Evolutionary conservation across 345 rosid genomes (phyloP).

Genomic region (Dovyalis caffra): DNA sequence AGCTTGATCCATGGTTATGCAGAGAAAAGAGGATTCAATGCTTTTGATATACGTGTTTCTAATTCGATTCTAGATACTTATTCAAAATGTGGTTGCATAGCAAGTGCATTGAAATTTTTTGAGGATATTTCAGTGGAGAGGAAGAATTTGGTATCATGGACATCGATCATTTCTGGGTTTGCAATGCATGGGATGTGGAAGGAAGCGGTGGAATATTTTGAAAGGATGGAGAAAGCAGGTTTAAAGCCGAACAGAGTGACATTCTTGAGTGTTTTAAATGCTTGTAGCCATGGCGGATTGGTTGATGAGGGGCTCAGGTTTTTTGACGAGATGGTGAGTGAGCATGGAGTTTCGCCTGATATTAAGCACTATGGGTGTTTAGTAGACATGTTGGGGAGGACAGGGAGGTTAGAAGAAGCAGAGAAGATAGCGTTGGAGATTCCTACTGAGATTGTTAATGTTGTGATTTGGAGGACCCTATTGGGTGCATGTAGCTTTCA

Average conservation of each 20-base stretch:
- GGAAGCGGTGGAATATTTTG: conserved; percentile 58
- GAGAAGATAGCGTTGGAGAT: conserved; percentile 63
- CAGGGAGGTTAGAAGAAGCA: conserved; percentile 76
- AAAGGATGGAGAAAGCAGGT: conserved; percentile 57
- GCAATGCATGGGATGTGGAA: conserved; percentile 83
- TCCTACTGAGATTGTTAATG: conserved; percentile 45
- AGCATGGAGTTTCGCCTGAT: conserved; percentile 51
- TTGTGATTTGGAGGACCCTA: conserved; percentile 75
- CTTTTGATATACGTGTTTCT: conserved; percentile 53
- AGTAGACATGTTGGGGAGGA: conserved; percentile 77
- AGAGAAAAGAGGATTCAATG: conserved; percentile 53
- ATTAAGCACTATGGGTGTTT: conserved; percentile 76
- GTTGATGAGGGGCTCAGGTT: conserved; percentile 64
- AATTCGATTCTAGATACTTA: conserved; percentile 69
- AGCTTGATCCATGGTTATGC: conserved; percentile 58
- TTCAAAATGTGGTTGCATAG: conserved; percentile 75
- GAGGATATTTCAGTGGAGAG: conserved; percentile 38
- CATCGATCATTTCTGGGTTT: conserved; percentile 73
- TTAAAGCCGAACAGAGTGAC: conserved; percentile 66
- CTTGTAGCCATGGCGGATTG: conserved; percentile 87
- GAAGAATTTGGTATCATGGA: conserved; percentile 76
- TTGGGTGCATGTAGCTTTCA: conserved; percentile 81
- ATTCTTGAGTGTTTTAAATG: conserved; percentile 70
- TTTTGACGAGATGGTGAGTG: conserved; percentile 56
- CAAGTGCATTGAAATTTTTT: conserved; percentile 54